phyloP scores from a whole-genome alignment of 352 stramenopile species.

The Pythium sukuiense region DNA sequence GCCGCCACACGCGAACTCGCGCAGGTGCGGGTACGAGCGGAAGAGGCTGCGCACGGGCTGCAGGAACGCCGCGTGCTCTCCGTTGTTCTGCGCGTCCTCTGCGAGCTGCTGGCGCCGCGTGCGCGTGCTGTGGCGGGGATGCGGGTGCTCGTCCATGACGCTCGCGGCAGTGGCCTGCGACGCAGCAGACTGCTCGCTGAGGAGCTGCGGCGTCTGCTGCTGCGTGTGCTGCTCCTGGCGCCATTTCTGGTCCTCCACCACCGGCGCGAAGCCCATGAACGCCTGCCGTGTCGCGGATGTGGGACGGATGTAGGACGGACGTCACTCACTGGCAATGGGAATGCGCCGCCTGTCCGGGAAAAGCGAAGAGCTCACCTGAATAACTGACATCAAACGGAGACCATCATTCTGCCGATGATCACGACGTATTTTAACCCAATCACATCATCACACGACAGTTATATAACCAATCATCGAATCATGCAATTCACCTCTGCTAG shows the following conservation, averaged over 20 bases:
- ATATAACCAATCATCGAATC: neutral
- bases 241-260: conserved; percentile 25
- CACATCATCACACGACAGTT: neutral
- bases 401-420: conserved; percentile 17
- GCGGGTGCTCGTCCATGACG: conserved; percentile 15
- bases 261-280: conserved; percentile 22
- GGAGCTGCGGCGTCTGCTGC: neutral
- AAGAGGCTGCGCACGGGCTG: conserved; percentile 42
- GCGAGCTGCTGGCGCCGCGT: conserved; percentile 11
- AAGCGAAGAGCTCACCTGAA: conserved; percentile 6
- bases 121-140: conserved; percentile 10
- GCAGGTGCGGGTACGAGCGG: conserved; percentile 57
- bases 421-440: conserved; percentile 8
- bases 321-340: conserved; percentile 12
- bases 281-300: neutral
- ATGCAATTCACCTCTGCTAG: neutral
- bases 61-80: neutral
- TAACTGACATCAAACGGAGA: conserved; percentile 18
- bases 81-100: conserved; percentile 3
- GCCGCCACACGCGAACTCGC: conserved; percentile 82
- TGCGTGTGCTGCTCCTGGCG: conserved; percentile 11
- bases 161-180: neutral
- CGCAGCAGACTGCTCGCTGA: neutral
- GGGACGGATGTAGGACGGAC: neutral
- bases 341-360: neutral